Evolutionary conservation across 495 filamentous ascomycete species (phyloP).

Genomic region (Bathelium albidoporum): DNA sequence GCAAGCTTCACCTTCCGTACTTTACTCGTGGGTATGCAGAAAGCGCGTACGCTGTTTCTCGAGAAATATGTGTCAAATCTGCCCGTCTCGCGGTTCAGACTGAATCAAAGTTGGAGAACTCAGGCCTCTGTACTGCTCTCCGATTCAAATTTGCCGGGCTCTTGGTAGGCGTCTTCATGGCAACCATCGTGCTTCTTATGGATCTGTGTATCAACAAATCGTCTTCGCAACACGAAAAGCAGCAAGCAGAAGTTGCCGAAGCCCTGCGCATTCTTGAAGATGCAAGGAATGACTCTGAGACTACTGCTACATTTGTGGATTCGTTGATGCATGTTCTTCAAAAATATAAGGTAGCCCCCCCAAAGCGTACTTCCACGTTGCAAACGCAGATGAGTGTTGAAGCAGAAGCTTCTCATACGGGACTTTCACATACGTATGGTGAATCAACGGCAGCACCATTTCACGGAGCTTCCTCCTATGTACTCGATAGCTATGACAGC

Average conservation of each 20-base stretch:
- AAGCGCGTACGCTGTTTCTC: constrained; percentile 26
- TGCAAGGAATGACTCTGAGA: constrained; percentile 28
- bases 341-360: constrained; percentile 23
- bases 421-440: neutral
- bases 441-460: neutral
- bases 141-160: constrained; percentile 26
- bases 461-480: neutral
- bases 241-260: constrained; percentile 34
- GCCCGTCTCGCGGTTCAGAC: constrained; percentile 29
- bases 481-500: neutral
- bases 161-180: constrained; percentile 40
- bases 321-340: constrained; percentile 27
- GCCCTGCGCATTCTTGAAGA: constrained; percentile 38
- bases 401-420: neutral
- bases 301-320: constrained; percentile 29
- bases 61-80: constrained; percentile 30
- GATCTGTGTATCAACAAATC: constrained; percentile 36
- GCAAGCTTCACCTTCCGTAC: constrained; percentile 35
- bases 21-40: constrained; percentile 24
- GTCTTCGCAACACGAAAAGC: constrained; percentile 26
- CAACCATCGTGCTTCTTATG: constrained; percentile 37
- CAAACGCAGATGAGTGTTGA: neutral
- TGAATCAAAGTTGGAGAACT: constrained; percentile 19
- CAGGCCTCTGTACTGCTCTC: neutral
- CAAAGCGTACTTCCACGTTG: neutral